Evolutionary conservation across 176 grass and related monocot species (phyloP).

Genomic region (Canna indica): DNA sequence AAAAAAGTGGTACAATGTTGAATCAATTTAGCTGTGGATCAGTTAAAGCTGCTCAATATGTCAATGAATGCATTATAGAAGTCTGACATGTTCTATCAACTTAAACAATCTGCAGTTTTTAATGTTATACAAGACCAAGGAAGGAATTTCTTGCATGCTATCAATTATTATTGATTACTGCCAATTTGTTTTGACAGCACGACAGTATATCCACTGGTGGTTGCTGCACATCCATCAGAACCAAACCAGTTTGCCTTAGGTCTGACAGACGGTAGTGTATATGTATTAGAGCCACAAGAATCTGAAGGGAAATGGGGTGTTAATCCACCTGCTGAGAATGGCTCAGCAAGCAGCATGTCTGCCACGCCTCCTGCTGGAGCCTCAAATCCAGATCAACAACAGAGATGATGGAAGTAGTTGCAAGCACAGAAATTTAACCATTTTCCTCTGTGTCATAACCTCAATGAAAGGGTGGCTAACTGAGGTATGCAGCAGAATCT

Average conservation of each 20-base stretch:
- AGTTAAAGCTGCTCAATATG: background rate
- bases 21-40: no score
- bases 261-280: slow-evolving; percentile 68
- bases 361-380: slow-evolving; percentile 48
- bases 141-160: background rate
- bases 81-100: background rate
- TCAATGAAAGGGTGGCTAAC: slow-evolving; percentile 45
- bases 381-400: slow-evolving; percentile 71
- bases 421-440: slow-evolving; percentile 25
- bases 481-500: slow-evolving; percentile 32
- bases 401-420: slow-evolving; percentile 32
- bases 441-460: slow-evolving; percentile 21
- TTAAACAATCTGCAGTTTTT: background rate
- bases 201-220: slow-evolving; percentile 73
- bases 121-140: background rate
- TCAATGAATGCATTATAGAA: background rate
- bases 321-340: slow-evolving; percentile 72
- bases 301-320: slow-evolving; percentile 95
- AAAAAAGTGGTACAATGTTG: no score
- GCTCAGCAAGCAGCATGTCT: slow-evolving; percentile 65
- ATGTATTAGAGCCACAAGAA: slow-evolving; percentile 79
- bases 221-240: slow-evolving; percentile 84
- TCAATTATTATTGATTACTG: background rate
- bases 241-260: slow-evolving; percentile 90
- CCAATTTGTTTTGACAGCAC: slow-evolving; percentile 39